Evolutionary conservation across 2,329 filamentous ascomycete species (phyloP).

Genomic region (Tolypocladium tundrense): DNA sequence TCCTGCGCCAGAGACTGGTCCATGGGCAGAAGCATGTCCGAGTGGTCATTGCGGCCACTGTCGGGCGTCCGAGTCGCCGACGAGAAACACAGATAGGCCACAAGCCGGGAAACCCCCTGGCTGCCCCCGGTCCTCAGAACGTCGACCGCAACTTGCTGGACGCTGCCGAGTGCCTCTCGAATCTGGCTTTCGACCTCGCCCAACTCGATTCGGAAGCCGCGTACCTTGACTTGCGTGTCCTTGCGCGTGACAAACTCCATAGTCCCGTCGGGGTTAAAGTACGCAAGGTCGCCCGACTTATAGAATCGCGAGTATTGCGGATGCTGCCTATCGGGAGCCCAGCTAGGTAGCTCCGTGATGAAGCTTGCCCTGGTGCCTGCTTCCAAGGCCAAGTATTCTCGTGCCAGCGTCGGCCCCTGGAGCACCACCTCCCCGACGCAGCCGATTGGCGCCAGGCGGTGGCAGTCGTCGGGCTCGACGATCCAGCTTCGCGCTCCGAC

Average conservation of each 20-base stretch:
- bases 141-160: background rate
- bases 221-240: conserved; percentile 6
- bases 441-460: conserved; percentile 1
- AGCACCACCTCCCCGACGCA: conserved; percentile 5
- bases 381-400: conserved; percentile 2
- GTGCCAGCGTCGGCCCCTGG: conserved; percentile 4
- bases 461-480: background rate
- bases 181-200: conserved; percentile 7
- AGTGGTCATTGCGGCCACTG: background rate
- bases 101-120: background rate
- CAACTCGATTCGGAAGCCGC: conserved; percentile 9
- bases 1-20: background rate
- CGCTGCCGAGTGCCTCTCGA: background rate
- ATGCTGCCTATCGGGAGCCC: background rate
- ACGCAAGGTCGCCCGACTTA: conserved; percentile 10
- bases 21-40: background rate
- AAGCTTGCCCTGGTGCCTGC: background rate
- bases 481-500: conserved; percentile 1
- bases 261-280: conserved; percentile 6
- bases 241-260: conserved; percentile 5
- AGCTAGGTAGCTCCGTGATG: background rate
- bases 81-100: too few species aligned
- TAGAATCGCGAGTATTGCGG: conserved; percentile 2
- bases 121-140: background rate
- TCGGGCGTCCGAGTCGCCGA: too few species aligned